Conservation (phyloP, 2,329 filamentous ascomycete genomes). For the Fulvia fulva region DNA sequence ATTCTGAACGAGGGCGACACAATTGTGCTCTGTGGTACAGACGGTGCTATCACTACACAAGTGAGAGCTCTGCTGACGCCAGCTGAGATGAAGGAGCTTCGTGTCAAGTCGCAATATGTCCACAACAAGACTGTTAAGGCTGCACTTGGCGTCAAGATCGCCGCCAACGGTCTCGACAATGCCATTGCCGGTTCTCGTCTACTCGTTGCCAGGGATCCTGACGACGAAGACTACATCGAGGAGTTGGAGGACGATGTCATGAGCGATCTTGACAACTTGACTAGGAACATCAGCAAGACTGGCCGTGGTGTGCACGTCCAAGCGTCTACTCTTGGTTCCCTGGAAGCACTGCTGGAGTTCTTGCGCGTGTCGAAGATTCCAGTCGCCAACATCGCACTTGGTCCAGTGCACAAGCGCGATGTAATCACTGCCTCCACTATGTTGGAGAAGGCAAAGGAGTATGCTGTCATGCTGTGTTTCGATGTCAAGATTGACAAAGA, state of each 20-base stretch:
- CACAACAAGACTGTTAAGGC: constrained; percentile 99
- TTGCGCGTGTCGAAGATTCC: constrained; percentile 94
- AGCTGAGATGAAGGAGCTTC: constrained; percentile 85
- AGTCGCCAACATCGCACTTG: constrained; percentile 94
- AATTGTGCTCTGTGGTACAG: constrained; percentile 92
- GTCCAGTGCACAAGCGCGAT: constrained; percentile 95
- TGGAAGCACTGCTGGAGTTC: constrained; percentile 95
- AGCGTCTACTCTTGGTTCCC: constrained; percentile 91
- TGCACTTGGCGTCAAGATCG: constrained; percentile 97
- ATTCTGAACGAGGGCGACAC: constrained; percentile 90
- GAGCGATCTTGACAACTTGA: constrained; percentile 84
- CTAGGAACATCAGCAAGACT: constrained; percentile 86
- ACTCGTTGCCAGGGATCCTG: constrained; percentile 87
- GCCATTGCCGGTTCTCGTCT: constrained; percentile 95
- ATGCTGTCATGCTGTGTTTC: constrained; percentile 99
- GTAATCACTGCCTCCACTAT: constrained; percentile 92
- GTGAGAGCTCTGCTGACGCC: constrained; percentile 92
- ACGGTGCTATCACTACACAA: constrained; percentile 91
- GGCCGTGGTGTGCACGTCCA: constrained; percentile 95
- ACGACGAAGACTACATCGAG: constrained; percentile 71
- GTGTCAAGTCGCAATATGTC: constrained; percentile 92
- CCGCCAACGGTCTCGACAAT: constrained; percentile 88
- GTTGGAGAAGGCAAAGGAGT: constrained; percentile 92
- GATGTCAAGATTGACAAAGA: constrained; percentile 99
- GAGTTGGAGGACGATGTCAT: constrained; percentile 96